A percentile compares a stretch with the other conserved stretches of the same genome.
These are phyloP conservation scores for Leishmania guyanensis DNA, from an alignment of 208 protist species.

Conservation along the genomic window DNA sequence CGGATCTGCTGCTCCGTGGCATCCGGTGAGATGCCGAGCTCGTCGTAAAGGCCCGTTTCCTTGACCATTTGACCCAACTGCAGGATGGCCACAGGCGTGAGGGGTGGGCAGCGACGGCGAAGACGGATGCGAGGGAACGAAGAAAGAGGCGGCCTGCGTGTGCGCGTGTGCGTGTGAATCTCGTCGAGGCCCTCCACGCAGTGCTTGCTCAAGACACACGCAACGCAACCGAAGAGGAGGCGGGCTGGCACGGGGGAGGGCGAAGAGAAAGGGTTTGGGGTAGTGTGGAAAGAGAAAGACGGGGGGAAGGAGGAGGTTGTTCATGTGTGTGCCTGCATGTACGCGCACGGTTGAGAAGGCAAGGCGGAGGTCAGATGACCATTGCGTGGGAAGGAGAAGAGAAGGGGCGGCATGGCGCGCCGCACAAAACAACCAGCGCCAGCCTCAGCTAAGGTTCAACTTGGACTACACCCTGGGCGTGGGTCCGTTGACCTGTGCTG, in stretches of 20 bases:
- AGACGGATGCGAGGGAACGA: background rate
- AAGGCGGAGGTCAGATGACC: background rate
- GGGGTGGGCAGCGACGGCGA: background rate
- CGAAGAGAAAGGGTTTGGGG: background rate
- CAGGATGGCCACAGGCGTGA: background rate
- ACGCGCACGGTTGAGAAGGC: background rate
- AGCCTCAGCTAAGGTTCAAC: background rate
- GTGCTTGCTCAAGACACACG: background rate
- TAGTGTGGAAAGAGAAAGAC: background rate
- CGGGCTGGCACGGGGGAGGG: too few species aligned
- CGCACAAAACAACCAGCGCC: background rate
- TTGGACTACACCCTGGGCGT: background rate
- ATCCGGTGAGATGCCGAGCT: slow-evolving; percentile 66
- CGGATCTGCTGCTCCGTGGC: slow-evolving; percentile 81
- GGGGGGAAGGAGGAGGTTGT: background rate
- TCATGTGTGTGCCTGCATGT: background rate
- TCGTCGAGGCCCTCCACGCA: background rate
- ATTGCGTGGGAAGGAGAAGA: background rate
- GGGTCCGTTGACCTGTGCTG: too few species aligned
- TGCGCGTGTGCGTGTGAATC: background rate
- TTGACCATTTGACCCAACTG: slow-evolving; percentile 52
- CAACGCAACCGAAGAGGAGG: background rate
- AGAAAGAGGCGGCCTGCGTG: too few species aligned
- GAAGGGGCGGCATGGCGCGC: background rate
- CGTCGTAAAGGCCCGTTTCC: slow-evolving; percentile 83